Percentiles rank a stretch among this genome's conserved stretches.
phyloP scores from a whole-genome alignment of 2,329 filamentous ascomycete species.

The Verticillium isaacii region DNA sequence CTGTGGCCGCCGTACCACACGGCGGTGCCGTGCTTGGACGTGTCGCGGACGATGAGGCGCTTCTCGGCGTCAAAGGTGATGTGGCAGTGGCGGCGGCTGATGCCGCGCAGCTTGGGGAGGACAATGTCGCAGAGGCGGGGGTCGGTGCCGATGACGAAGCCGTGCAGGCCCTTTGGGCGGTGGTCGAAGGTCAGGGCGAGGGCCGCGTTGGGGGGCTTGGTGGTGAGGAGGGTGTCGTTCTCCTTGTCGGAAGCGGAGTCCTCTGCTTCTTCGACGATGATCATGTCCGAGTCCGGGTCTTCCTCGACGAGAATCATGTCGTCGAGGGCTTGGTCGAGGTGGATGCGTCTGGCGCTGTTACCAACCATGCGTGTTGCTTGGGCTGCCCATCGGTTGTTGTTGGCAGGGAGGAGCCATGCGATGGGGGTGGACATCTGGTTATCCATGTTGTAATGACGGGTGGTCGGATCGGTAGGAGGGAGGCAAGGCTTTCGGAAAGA shows the following conservation, averaged over 20 bases:
- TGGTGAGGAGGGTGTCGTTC: constrained; percentile 7
- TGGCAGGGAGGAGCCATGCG: constrained; percentile 12
- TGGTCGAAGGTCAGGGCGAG: constrained; percentile 30
- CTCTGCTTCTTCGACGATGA: constrained; percentile 2
- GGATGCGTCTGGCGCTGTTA: constrained; percentile 8
- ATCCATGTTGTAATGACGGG: not conserved
- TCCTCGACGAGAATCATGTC: constrained; percentile 4
- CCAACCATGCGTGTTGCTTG: constrained; percentile 9
- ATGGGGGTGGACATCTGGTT: constrained; percentile 8
- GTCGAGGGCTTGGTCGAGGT: not conserved
- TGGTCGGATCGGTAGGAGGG: not conserved
- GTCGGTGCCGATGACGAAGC: constrained; percentile 34
- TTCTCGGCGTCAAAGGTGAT: constrained; percentile 32
- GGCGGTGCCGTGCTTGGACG: constrained; percentile 30
- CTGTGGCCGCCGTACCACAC: constrained; percentile 38
- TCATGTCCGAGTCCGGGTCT: constrained; percentile 1
- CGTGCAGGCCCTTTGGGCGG: constrained; percentile 25
- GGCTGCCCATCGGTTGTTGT: constrained; percentile 10
- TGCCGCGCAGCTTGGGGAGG: constrained; percentile 26
- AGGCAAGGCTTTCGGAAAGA: not conserved
- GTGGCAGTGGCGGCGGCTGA: constrained; percentile 30
- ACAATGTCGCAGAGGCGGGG: constrained; percentile 29
- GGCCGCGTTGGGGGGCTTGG: constrained; percentile 15
- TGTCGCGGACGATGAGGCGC: constrained; percentile 32
- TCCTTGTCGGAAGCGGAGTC: constrained; percentile 8